Evolutionary conservation across 352 stramenopile genomes (phyloP), one percentile per base, ranked within the genome.

Genomic region (Saprolegnia diclina): DNA sequence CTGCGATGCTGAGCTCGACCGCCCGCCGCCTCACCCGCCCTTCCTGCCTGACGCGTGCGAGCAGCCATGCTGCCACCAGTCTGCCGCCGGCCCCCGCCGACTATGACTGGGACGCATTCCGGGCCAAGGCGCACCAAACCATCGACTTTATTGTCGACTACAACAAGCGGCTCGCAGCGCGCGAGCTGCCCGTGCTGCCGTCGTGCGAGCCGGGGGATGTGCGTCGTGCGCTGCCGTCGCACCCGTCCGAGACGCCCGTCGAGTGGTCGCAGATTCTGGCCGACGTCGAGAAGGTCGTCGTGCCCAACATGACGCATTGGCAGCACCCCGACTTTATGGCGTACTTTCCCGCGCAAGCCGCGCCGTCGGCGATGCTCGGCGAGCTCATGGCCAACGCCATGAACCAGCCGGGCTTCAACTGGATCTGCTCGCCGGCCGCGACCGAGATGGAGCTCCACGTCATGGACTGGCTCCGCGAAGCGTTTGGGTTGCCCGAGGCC

Each of bases 271-370:
- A 74, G 22, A 89, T 90, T 67, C 82, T 89, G 73, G 70, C 73
- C 22, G 81, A 89, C 71, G 71, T 76, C 14, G 76, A 88, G 66
- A 44, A 77, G 37, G 76, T 88, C 63, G 87, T 91, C 46, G 73
- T 91, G 57, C 83, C 83, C 0, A 81, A 76, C 14, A 73, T 91
- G 24, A 88, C 80, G 13, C 81, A 91, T 73, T 91, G 83, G 83
- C 74, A 80, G 62, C 78, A 81, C 45, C 78, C 78, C 24, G 78
- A 83, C 62, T 89, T 91, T 67, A 83, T 86, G 48, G 79, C 78
- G 22, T 89, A 89, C 71, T 89, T 87, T 64, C 86, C 86, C 63
- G 75, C 75, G 13, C 77, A 74, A 48, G 76, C 73, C 42, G 75
- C 74, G 40, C 79, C 86, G 59, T 79, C 81, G 14, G 85, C 76